Evolutionary conservation across 2,329 filamentous ascomycete species (phyloP).

Genomic region (Cercospora brassicicola): DNA sequence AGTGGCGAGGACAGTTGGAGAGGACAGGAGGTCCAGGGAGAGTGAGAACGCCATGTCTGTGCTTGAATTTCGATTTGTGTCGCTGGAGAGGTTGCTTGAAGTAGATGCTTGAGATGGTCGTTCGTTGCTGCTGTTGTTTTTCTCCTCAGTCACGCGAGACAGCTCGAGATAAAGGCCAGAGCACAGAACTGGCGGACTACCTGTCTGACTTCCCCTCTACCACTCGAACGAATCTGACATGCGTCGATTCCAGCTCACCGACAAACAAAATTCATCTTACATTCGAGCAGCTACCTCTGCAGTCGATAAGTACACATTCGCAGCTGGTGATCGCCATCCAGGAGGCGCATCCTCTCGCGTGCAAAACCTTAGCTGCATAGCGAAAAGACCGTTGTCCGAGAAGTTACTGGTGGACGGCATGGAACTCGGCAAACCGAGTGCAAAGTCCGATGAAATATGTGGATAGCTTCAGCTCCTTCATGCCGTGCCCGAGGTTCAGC

Average conservation of each 20-base stretch:
- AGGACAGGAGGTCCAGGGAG: not conserved
- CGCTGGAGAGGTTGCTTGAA: not conserved
- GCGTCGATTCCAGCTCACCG: not conserved
- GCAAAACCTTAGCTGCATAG: not conserved
- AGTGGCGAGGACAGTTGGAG: not conserved
- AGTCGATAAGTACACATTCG: not conserved
- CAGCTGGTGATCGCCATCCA: not conserved
- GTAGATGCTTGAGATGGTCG: not conserved
- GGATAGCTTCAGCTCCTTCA: not conserved
- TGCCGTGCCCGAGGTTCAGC: slow-evolving; percentile 3
- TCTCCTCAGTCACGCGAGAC: not conserved
- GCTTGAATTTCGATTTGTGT: not conserved
- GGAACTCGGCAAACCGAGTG: not conserved
- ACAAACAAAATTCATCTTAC: not conserved
- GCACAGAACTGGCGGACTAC: not conserved
- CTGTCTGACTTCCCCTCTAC: not conserved
- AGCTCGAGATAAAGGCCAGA: not conserved
- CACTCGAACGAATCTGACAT: not conserved
- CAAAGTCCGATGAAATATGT: not conserved
- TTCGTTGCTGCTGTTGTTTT: not conserved
- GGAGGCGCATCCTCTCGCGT: not conserved
- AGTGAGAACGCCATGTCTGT: not conserved
- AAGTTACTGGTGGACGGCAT: not conserved
- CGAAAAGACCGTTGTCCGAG: not conserved
- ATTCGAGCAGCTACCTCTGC: not conserved